These are phyloP conservation scores for Boletus subcaerulescens DNA, from an alignment of 768 basidiomycete genomes.

Conservation along the genomic window DNA sequence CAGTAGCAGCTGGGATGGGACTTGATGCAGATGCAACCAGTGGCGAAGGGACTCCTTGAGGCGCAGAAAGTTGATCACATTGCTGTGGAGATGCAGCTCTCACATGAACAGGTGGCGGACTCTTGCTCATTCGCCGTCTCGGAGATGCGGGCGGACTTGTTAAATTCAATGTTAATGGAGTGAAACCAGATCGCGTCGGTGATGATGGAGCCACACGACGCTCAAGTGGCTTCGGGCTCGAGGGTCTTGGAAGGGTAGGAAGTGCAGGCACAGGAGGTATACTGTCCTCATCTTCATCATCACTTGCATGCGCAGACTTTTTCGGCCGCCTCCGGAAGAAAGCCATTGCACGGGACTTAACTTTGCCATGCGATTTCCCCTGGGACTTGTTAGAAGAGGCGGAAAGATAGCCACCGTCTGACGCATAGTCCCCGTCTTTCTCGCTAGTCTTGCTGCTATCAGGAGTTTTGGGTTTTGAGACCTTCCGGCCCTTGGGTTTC, in stretches of 20 bases:
- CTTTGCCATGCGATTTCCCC: conserved; percentile 26
- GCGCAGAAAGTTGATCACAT: conserved; percentile 2
- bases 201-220: conserved; percentile 25
- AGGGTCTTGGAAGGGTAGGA: conserved; percentile 25
- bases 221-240: conserved; percentile 28
- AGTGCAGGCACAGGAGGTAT: conserved; percentile 34
- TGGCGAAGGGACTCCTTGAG: conserved; percentile 12
- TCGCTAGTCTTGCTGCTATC: conserved; percentile 19
- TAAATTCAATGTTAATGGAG: conserved; percentile 25
- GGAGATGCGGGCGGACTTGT: conserved; percentile 20
- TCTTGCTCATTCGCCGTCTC: conserved; percentile 23
- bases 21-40: conserved; percentile 4
- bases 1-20: conserved; percentile 2
- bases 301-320: conserved; percentile 23
- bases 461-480: conserved; percentile 11
- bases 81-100: conserved; percentile 10
- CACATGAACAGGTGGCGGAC: conserved; percentile 23
- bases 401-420: conserved; percentile 34
- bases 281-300: conserved; percentile 29
- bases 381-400: conserved; percentile 33
- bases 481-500: conserved; percentile 20
- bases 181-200: conserved; percentile 28
- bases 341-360: conserved; percentile 32
- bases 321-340: conserved; percentile 33
- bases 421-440: conserved; percentile 22